Evolutionary conservation across 164 flowering plant genomes (phyloP).

Genomic region (Tetrastigma voinierianum): DNA sequence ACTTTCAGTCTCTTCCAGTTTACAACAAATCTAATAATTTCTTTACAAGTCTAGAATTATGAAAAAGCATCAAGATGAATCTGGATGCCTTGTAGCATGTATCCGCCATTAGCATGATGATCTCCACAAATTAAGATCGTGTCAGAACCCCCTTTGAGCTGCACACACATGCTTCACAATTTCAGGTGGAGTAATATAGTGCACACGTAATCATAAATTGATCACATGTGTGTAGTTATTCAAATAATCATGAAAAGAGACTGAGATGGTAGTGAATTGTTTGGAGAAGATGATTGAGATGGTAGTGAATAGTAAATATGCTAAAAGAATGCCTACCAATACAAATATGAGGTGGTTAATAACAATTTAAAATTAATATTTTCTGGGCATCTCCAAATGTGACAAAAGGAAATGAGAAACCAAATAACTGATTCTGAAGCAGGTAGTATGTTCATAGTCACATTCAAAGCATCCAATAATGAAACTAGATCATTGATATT

Average conservation of each 20-base stretch:
- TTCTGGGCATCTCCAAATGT: neutral
- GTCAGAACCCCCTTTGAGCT: slow-evolving; percentile 87
- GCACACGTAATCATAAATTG: neutral
- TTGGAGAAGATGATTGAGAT: too few species aligned
- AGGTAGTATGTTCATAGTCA: neutral
- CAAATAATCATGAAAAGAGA: neutral
- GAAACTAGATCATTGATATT: neutral
- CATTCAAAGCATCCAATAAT: neutral
- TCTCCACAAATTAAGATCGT: slow-evolving; percentile 40
- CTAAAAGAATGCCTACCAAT: neutral
- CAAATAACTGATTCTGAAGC: neutral
- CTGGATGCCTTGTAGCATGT: too few species aligned
- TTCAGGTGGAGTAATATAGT: neutral
- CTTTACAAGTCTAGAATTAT: too few species aligned
- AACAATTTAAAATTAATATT: neutral
- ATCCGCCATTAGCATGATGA: neutral
- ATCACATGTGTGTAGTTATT: neutral
- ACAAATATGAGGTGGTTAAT: neutral
- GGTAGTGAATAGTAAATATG: neutral
- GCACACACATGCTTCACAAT: slow-evolving; percentile 15
- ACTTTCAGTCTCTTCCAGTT: too few species aligned
- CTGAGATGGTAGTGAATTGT: too few species aligned
- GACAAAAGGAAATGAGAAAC: neutral
- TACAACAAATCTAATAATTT: too few species aligned
- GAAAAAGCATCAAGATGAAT: too few species aligned